Evolutionary conservation across 1,139 yeast species (phyloP).

Genomic region (Yamadazyma atmosphaerica): DNA sequence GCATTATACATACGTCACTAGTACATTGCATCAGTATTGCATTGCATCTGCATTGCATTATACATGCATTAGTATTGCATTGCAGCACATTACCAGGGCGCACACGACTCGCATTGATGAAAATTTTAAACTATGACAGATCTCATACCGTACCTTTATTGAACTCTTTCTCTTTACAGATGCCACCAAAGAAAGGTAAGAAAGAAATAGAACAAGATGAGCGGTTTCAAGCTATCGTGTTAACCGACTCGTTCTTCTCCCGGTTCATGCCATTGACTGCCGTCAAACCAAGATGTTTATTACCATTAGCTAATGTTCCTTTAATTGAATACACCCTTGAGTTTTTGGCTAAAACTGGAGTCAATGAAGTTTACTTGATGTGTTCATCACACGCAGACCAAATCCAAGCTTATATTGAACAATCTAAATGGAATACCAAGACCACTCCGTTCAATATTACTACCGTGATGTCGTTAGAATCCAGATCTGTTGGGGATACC

Average conservation of each 20-base stretch:
- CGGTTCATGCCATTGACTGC: constrained; percentile 91
- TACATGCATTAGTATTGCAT: too few relatives aligned
- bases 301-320: constrained; percentile 92
- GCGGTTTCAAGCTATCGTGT: constrained; percentile 86
- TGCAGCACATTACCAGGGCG: background rate
- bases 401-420: constrained; percentile 76
- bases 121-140: background rate
- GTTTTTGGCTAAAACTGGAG: constrained; percentile 88
- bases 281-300: constrained; percentile 80
- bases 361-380: constrained; percentile 84
- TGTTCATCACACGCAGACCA: constrained; percentile 91
- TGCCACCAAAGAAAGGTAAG: constrained; percentile 51
- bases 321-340: constrained; percentile 92
- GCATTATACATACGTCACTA: too few relatives aligned
- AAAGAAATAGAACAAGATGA: constrained; percentile 66
- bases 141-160: background rate
- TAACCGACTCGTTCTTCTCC: constrained; percentile 90
- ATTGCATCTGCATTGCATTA: too few relatives aligned
- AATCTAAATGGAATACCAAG: constrained; percentile 72
- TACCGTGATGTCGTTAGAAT: constrained; percentile 82
- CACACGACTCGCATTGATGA: background rate
- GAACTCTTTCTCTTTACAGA: too few relatives aligned
- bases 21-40: too few relatives aligned
- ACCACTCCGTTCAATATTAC: constrained; percentile 79
- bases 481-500: constrained; percentile 93